phyloP scores from a whole-genome alignment of 2,329 filamentous ascomycete species.

The Taxawa tesnikishii region DNA sequence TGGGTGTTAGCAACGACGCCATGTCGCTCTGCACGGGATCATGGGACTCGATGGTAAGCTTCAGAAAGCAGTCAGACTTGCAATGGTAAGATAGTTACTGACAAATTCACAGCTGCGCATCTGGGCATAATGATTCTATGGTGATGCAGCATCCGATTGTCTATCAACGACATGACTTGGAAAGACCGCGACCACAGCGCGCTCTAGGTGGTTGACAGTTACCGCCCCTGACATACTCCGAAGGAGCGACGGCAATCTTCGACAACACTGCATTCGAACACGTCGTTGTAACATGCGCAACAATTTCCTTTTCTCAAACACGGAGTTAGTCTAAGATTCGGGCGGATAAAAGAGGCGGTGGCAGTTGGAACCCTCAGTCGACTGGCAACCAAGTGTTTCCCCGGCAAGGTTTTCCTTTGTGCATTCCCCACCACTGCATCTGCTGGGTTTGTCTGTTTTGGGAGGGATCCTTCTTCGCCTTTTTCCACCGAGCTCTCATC shows the following conservation, averaged over 20 bases:
- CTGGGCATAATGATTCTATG: constrained; percentile 30
- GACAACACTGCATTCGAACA: too few relatives aligned
- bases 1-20: constrained; percentile 97
- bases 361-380: too few relatives aligned
- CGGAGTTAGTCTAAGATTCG: background rate
- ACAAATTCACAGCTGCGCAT: constrained; percentile 31
- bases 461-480: background rate
- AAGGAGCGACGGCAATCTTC: too few relatives aligned
- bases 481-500: too few relatives aligned
- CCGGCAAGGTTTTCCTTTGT: too few relatives aligned
- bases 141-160: constrained; percentile 2
- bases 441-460: background rate
- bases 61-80: too few relatives aligned
- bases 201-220: too few relatives aligned
- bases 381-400: too few relatives aligned
- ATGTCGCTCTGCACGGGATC: constrained; percentile 99
- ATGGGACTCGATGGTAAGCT: constrained; percentile 93
- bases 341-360: background rate
- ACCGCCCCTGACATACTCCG: too few relatives aligned
- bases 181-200: too few relatives aligned
- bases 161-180: constrained; percentile 4
- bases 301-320: too few relatives aligned
- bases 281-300: too few relatives aligned
- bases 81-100: background rate
- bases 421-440: background rate